Base-by-base conservation (phyloP, 2,329 filamentous ascomycete species). In the Pestalotiopsis sp. region DNA sequence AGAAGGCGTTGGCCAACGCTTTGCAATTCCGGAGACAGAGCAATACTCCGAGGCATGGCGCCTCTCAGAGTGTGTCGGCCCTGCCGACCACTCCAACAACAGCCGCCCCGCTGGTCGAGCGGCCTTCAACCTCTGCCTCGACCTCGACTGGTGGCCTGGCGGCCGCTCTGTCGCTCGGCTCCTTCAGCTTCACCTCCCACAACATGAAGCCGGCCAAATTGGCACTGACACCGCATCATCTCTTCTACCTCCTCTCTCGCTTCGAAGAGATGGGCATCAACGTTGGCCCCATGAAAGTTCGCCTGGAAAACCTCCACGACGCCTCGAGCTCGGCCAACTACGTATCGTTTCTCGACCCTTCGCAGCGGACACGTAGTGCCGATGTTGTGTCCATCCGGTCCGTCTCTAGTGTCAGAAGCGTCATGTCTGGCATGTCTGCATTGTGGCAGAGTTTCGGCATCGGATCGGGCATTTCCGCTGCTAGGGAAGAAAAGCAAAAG, bases 1-100 rank as follows among this genome's bases (percentile, higher is more conserved):
- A 99, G 83, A 97, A 97, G 83, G 95, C 95, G 49, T 89, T 99
- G 71, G 96, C 96, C 78, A 98, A 98, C 84, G 95, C 95, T 75
- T 86, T 98, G 71, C 95, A 98, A 81, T 87, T 97, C 75, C 91
- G 92, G 80, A 90, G 93, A 75, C 91, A 93, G 76, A 87, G 13
- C 60, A 70, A 89, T 71, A 83, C 86, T 56, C 84, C 88, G 71
- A 92, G 91, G 75, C 90, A 95, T 89, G 88, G 87, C 73, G 82
- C 89, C 68, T 90, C 91, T 13, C 88, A 91, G 75, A 91, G 88
- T 77, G 86, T 90, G 64, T 88, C 88, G 69, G 85, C 88, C 36
- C 83, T 88, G 68, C 81, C 69, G 17, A 83, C 84, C 67, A 85
- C 85, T n/a, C 82, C 84, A 56, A 83, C 88, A 5, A 84, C 90